Evolutionary conservation across 2,329 filamentous ascomycete species (phyloP), one percentile per base, ranked within the genome.

Genomic region (Aspergillus pseudoglaucus): DNA sequence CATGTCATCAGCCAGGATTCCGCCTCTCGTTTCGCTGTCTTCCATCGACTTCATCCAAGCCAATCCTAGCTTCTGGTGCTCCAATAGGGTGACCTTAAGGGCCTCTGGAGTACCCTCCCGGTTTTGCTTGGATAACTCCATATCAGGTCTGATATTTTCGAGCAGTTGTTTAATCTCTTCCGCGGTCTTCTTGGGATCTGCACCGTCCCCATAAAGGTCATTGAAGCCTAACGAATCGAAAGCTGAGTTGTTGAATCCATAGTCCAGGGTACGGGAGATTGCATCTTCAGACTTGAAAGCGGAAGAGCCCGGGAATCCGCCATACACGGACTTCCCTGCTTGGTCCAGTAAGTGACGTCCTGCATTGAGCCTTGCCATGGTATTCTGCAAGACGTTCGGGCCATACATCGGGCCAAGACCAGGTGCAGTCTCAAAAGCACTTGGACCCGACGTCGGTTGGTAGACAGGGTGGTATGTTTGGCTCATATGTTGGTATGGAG

Each of bases 1-100:
- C 88, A 91, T 93, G 53, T 89, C 86, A 59, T 89, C 86, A 1
- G 84, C 85, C 20, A 90, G 73, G 47, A 91, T 88, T 18, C 87
- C 85, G 15, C 87, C 87, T 58, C 86, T 89, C 46, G 83, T 82
- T 2, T 72, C 76, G 7, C 87, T 82, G 48, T 80, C 76, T 65
- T 91, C 88, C 74, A 84, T 87, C 6, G 80, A 78, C 58, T 82
- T 82, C 70, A 93, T 79, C 88, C 88, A 93, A 1, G 81, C 77
- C 33, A 91, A 65, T 3, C 85, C 88, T 15, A 91, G 72, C 57
- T 87, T 84, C 62, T 96, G 90, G 59, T 95, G 90, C 41, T 85
- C 81, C 70, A 93, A 89, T 7, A 96, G 73, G 0, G 77, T 72
- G 48, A 81, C 82, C 49, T 75, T 81, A 60, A 95, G 78, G 1